phyloP scores from a whole-genome alignment of 2,329 filamentous ascomycete species.

The Stenocarpella maydis region DNA sequence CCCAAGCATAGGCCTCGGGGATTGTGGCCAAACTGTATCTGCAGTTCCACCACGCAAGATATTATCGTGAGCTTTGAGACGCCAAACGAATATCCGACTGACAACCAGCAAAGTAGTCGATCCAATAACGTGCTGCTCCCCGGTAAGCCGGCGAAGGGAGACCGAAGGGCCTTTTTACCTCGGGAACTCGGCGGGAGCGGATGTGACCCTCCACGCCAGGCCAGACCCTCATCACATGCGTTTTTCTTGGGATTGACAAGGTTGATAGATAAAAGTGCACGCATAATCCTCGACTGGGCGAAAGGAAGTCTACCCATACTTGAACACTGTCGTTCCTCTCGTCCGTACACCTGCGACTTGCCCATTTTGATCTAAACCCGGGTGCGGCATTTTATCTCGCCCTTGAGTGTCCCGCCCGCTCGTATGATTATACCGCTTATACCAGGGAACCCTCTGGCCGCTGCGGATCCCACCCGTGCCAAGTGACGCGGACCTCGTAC shows the following conservation, averaged over 20 bases:
- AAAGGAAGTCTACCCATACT: background rate
- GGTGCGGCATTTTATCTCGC: conserved; percentile 20
- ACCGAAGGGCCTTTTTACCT: conserved; percentile 15
- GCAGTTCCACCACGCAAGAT: background rate
- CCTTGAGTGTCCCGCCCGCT: conserved; percentile 6
- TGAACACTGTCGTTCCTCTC: background rate
- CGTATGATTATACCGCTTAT: conserved; percentile 15
- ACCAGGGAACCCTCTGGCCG: conserved; percentile 13
- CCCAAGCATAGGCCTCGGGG: background rate
- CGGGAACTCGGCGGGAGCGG: conserved; percentile 22
- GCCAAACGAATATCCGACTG: background rate
- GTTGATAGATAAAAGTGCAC: background rate
- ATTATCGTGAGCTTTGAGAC: background rate
- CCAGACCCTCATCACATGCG: conserved; percentile 25
- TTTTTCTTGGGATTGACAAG: conserved; percentile 9
- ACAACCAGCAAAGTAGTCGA: too few species aligned
- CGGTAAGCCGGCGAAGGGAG: background rate
- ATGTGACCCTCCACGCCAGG: background rate
- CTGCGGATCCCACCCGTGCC: conserved; percentile 12
- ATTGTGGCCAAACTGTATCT: background rate
- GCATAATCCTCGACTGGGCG: background rate
- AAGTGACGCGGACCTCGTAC: conserved; percentile 20
- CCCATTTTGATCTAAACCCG: background rate
- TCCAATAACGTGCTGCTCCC: conserved; percentile 30
- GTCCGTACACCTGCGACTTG: background rate